Evolutionary conservation across 208 protist genomes (phyloP).

Genomic region (Leishmania amazonensis): DNA sequence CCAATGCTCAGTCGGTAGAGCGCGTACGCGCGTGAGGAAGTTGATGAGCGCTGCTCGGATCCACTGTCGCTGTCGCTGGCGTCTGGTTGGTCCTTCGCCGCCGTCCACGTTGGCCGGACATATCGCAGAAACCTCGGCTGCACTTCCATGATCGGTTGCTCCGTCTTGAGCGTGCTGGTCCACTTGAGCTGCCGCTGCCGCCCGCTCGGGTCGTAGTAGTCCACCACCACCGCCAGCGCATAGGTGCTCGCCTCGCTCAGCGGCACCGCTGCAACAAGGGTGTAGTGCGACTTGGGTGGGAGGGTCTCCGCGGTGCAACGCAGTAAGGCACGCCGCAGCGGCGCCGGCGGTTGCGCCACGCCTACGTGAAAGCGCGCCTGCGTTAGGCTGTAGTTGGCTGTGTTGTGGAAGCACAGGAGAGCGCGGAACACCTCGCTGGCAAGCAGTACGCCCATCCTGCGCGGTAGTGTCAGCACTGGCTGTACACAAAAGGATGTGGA

Average conservation of each 20-base stretch:
- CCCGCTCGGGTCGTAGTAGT: constrained; percentile 53
- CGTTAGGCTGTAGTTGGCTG: constrained; percentile 53
- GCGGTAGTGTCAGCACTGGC: constrained; percentile 55
- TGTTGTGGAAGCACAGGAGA: constrained; percentile 72
- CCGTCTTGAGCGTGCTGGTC: constrained; percentile 50
- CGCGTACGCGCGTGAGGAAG: constrained; percentile 17
- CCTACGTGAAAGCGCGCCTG: constrained; percentile 41
- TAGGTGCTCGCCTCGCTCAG: constrained; percentile 36
- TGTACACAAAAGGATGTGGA: constrained; percentile 38
- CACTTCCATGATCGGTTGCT: constrained; percentile 50
- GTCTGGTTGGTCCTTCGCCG: not conserved
- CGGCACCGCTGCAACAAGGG: constrained; percentile 15
- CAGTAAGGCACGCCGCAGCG: constrained; percentile 27
- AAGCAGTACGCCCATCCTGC: constrained; percentile 52
- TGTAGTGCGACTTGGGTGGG: constrained; percentile 37
- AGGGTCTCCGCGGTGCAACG: constrained; percentile 28
- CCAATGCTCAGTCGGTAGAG: constrained; percentile 43
- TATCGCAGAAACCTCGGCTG: constrained; percentile 29
- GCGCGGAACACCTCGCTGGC: constrained; percentile 62
- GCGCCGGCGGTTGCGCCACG: constrained; percentile 24
- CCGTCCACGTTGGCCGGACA: constrained; percentile 9
- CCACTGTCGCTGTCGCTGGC: not conserved
- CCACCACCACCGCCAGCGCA: constrained; percentile 51
- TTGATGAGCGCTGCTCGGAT: not conserved
- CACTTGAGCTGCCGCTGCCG: constrained; percentile 52